Evolutionary conservation across 2,329 filamentous ascomycete genomes (phyloP).

Genomic region (Teratosphaeria zuluensis): DNA sequence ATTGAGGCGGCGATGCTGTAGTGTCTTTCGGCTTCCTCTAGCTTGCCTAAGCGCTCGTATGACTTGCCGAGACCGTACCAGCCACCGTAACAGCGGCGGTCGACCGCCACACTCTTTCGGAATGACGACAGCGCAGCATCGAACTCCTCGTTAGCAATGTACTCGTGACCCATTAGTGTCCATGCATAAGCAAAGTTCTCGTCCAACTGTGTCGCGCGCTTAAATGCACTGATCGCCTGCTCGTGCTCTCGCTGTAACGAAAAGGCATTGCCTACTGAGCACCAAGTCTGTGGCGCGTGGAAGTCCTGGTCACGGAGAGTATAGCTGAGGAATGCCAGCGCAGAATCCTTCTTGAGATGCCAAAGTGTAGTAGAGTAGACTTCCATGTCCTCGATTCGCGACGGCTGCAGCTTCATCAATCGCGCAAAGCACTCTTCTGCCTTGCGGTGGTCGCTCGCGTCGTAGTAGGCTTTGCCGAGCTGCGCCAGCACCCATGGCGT

Average conservation of each 20-base stretch:
- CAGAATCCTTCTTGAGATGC: slow-evolving; percentile 87
- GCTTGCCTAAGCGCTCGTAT: slow-evolving; percentile 42
- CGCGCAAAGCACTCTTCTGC: slow-evolving; percentile 79
- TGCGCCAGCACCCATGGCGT: slow-evolving; percentile 90
- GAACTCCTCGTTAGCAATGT: slow-evolving; percentile 92
- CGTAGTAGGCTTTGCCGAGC: slow-evolving; percentile 83
- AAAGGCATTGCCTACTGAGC: slow-evolving; percentile 87
- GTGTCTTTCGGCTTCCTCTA: slow-evolving; percentile 79
- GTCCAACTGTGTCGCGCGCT: slow-evolving; percentile 81
- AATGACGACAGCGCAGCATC: slow-evolving; percentile 88
- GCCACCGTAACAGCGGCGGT: slow-evolving; percentile 91
- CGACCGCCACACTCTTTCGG: slow-evolving; percentile 72
- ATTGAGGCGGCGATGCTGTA: slow-evolving; percentile 81
- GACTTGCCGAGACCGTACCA: slow-evolving; percentile 80
- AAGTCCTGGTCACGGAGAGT: slow-evolving; percentile 80
- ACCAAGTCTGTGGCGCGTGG: slow-evolving; percentile 91
- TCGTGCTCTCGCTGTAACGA: slow-evolving; percentile 88
- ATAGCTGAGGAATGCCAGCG: slow-evolving; percentile 84
- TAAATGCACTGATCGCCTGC: slow-evolving; percentile 89
- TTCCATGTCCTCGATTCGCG: slow-evolving; percentile 88
- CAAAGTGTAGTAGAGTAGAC: slow-evolving; percentile 98
- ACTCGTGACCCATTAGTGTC: slow-evolving; percentile 90
- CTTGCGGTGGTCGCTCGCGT: slow-evolving; percentile 75
- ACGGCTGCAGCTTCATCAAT: slow-evolving; percentile 69
- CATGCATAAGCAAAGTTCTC: slow-evolving; percentile 90